These are phyloP conservation scores for Cyclocybe cylindracea DNA, from an alignment of 768 basidiomycete genomes.

Conservation along the genomic window DNA sequence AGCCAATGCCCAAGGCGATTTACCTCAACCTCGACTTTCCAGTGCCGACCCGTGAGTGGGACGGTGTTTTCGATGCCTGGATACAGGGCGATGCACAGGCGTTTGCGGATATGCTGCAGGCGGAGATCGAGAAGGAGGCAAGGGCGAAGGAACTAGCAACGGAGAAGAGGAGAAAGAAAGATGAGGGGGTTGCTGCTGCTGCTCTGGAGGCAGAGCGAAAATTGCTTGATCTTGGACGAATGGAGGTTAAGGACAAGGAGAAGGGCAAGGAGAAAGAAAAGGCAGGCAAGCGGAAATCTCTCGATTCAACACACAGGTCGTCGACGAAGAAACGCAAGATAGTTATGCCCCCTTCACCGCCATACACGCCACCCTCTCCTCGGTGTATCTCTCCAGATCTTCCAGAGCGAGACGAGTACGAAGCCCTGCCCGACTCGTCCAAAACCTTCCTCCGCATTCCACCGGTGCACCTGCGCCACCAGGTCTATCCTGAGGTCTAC, in stretches of 20 bases:
- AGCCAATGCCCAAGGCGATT: slow-evolving; percentile 52
- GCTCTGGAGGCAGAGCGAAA: slow-evolving; percentile 9
- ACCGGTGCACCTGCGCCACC: slow-evolving; percentile 3
- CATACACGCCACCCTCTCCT: slow-evolving; percentile 13
- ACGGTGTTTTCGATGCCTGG: slow-evolving; percentile 89
- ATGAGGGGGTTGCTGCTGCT: slow-evolving; percentile 40
- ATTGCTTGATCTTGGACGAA: slow-evolving; percentile 16
- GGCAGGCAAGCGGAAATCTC: background rate
- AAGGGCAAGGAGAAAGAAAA: background rate
- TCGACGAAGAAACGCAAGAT: slow-evolving; percentile 10
- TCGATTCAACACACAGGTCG: background rate
- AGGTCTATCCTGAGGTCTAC: slow-evolving; percentile 14
- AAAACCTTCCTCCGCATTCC: slow-evolving; percentile 20
- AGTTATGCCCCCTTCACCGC: slow-evolving; percentile 13
- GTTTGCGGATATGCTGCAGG: slow-evolving; percentile 64
- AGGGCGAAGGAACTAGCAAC: slow-evolving; percentile 52
- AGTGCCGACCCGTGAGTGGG: slow-evolving; percentile 83
- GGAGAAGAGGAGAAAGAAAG: slow-evolving; percentile 59
- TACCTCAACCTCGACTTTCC: slow-evolving; percentile 90
- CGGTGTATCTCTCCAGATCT: background rate
- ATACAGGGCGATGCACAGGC: slow-evolving; percentile 84
- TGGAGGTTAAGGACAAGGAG: background rate
- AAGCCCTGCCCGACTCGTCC: slow-evolving; percentile 2
- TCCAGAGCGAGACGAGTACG: background rate
- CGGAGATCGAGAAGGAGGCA: slow-evolving; percentile 58